A percentile compares a stretch with the other conserved stretches of the same genome.
phyloP scores from a whole-genome alignment of 306 rosid genomes.

The Pterocarpus macrocarpus region DNA sequence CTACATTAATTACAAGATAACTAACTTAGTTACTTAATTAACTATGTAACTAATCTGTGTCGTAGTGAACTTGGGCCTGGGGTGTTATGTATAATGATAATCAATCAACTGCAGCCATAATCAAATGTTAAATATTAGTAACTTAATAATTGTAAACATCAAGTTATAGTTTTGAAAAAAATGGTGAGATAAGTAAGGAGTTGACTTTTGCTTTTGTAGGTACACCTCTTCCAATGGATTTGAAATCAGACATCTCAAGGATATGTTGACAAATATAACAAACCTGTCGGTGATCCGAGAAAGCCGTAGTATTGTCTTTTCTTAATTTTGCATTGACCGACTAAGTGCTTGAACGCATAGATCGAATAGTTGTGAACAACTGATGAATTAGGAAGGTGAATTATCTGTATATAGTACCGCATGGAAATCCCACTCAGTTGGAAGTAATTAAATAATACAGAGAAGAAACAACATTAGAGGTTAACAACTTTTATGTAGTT shows the following conservation, averaged over 20 bases:
- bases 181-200: conserved; percentile 34
- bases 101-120: background rate
- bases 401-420: background rate
- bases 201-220: conserved; percentile 45
- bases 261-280: conserved; percentile 43
- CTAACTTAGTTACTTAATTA: too few species aligned
- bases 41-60: too few species aligned
- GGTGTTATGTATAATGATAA: too few species aligned
- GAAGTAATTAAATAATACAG: background rate
- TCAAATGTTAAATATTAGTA: conserved; percentile 22
- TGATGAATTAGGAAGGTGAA: background rate
- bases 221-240: background rate
- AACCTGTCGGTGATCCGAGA: conserved; percentile 31
- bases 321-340: conserved; percentile 10
- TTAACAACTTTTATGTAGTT: background rate
- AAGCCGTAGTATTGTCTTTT: conserved; percentile 9
- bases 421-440: background rate
- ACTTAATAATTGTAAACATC: background rate
- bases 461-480: background rate
- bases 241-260: background rate
- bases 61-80: too few species aligned
- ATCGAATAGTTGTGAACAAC: conserved; percentile 4
- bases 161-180: background rate
- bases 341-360: background rate
- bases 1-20: too few species aligned